Base-by-base conservation (phyloP, 306 rosid genomes). In the Rosa multiflora region DNA sequence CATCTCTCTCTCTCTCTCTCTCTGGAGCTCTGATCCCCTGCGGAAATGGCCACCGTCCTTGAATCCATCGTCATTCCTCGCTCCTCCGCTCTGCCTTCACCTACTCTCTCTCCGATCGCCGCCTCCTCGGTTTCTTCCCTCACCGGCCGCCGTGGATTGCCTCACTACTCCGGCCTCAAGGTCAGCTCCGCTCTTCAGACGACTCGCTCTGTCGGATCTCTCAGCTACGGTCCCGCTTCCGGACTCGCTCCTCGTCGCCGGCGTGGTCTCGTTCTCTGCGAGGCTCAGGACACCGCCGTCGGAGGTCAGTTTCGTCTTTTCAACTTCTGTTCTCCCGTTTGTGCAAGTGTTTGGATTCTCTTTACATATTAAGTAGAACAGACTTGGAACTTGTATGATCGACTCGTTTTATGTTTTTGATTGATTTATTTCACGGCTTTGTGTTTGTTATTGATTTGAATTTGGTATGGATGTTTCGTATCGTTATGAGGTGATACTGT, bases 281-380 rank as follows among this genome's bases (percentile, higher is more conserved):
- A 91, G 88, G 97, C 92, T 55, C 92, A 85, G 78, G 85, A 91
- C 8, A 90, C 97, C 40, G 88, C 99, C 3, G 88, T 90, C 40
- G 74, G 79, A 68, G 98, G 99, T 94, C 77, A 70, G 86, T 69
- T 48, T 79, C 53, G 55, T 39, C 35, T 23, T 35, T 20, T 46
- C 11, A 12, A 7, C 14, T 21, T 35, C 71, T 17, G 3, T 17
- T 14, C 32, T 64, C 14, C 15, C 3, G 26, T 72, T 64, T 8
- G 0, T 56, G 9, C 1, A 56, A 20, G 17, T 2, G 37, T 48
- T 17, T 37, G 21, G 40, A 17, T 56, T 56, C 63, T 5, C 18
- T 53, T 53, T 53, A 53, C 9, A 1, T 20, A 6, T 63, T 46
- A 1, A 12, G 40, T 32, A 26, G 68, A 29, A 0, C 40, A 12